Base-by-base conservation (phyloP, 2,329 filamentous ascomycete species). In the Colletotrichum siamense region DNA sequence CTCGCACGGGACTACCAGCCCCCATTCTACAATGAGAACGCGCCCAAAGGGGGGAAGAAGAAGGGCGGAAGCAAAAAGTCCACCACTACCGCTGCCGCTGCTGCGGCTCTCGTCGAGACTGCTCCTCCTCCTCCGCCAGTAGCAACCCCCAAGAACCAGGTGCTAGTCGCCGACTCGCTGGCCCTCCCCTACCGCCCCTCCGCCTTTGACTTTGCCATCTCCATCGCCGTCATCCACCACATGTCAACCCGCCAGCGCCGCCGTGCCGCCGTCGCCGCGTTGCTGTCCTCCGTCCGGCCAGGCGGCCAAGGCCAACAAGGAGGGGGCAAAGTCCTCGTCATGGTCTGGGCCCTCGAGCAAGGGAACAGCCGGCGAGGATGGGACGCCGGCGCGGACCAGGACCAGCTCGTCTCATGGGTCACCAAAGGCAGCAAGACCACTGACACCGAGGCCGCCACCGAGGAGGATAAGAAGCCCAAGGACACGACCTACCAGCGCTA, bases 341-440 rank as follows among this genome's bases (percentile, higher is more conserved):
- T 97, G 84, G 96, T 98, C 22, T 99, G 97, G 97, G 97, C 97
- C 1, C 89, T 99, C 24, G 97, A 99, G 88, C 97, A 99, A 86
- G 93, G 94, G 80, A 88, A 88, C 74, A 98, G 96, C 85, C 92
- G 97, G 73, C 89, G 97, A 78, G 96, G 96, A 4, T 99, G 96
- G 96, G 93, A 96, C 82, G 93, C 94, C 83, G 93, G 92, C 24
- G 92, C 94, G 77, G 91, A 94, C 79, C 96, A 99, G 87, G 97
- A 99, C 86, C 93, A 97, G 77, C 94, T 99, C 87, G 97, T 99
- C 64, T 96, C 97, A 16, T 99, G 97, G 97, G 95, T 99, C 28
- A 91, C 96, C 83, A 87, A 86, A 82, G 81, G 78, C 64, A 18
- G 22, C 32, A 77, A 68, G 70, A 85, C 85, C 39, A 12, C 39